Evolutionary conservation across 1,284 basidiomycete species (phyloP).

Genomic region (Puccinia novopanici): DNA sequence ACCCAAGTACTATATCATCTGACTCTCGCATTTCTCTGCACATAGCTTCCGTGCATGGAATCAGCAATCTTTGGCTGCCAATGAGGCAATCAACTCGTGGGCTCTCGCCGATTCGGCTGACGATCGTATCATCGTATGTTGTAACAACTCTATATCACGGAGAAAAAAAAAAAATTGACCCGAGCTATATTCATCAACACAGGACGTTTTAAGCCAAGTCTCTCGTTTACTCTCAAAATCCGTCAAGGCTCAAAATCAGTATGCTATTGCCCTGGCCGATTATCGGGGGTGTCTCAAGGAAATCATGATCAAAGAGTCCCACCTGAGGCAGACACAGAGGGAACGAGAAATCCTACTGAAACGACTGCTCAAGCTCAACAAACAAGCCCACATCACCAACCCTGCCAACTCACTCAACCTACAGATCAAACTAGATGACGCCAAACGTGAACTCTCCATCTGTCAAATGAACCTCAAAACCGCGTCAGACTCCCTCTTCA

Average conservation of each 20-base stretch:
- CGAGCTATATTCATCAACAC: background rate
- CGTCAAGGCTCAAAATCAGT: conserved; percentile 3
- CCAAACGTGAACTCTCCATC: conserved; percentile 16
- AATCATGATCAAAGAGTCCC: background rate
- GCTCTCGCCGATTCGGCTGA: conserved; percentile 3
- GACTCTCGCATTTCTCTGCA: background rate
- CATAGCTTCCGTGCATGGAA: conserved; percentile 21
- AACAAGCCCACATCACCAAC: background rate
- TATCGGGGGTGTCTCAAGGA: conserved; percentile 14
- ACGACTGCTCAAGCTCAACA: conserved; percentile 21
- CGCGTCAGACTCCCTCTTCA: conserved; percentile 1
- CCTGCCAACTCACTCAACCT: background rate
- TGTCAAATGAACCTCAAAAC: conserved; percentile 9
- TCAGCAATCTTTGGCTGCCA: background rate
- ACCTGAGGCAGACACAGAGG: background rate
- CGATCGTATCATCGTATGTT: background rate
- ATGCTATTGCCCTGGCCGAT: conserved; percentile 12
- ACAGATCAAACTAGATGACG: conserved; percentile 13
- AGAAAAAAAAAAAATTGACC: too few species aligned
- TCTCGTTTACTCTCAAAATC: conserved; percentile 10
- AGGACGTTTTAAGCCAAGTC: conserved; percentile 6
- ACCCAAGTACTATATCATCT: background rate
- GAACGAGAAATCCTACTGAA: conserved; percentile 17
- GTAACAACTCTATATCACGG: too few species aligned
- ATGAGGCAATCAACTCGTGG: conserved; percentile 16